Conservation (phyloP, 805 yeast species). For the Alloascoidea hylecoeti region DNA sequence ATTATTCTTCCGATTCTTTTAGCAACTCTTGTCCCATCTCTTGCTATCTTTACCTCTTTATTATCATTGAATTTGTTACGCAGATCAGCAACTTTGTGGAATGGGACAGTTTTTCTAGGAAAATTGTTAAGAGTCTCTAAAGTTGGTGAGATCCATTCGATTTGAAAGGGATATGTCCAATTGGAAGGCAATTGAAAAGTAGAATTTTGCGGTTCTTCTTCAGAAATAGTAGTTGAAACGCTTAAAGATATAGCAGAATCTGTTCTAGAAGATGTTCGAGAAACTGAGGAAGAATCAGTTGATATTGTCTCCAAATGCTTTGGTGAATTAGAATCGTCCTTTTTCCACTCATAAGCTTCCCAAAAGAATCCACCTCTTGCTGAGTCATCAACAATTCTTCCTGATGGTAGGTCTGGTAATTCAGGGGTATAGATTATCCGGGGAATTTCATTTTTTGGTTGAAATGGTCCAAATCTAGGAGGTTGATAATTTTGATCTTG, state of each 20-base stretch:
- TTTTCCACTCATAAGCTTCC: constrained; percentile 16
- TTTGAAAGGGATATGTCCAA: constrained; percentile 11
- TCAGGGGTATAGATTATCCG: constrained; percentile 1
- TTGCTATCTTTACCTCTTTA: constrained; percentile 23
- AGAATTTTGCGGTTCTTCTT: too few species aligned
- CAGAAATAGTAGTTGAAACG: too few species aligned
- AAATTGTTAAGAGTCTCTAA: constrained; percentile 5
- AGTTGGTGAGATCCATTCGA: constrained; percentile 19
- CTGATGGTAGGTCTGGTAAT: constrained; percentile 12
- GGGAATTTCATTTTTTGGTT: neutral
- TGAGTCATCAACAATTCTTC: constrained; percentile 19
- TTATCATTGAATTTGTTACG: constrained; percentile 20
- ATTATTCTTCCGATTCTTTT: constrained; percentile 18
- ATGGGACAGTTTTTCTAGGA: constrained; percentile 12
- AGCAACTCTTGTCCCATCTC: constrained; percentile 27
- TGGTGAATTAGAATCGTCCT: neutral
- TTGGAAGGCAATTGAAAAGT: neutral
- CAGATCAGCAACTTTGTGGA: constrained; percentile 16
- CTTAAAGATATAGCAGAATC: too few species aligned
- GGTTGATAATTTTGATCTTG: neutral
- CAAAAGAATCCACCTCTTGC: constrained; percentile 22
- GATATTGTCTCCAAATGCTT: neutral
- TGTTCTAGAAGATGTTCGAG: neutral
- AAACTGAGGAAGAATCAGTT: neutral
- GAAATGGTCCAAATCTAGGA: too few species aligned